These are phyloP conservation scores for Stachybotrys chlorohalonatus DNA, from an alignment of 2,329 filamentous ascomycete genomes.

Conservation along the genomic window DNA sequence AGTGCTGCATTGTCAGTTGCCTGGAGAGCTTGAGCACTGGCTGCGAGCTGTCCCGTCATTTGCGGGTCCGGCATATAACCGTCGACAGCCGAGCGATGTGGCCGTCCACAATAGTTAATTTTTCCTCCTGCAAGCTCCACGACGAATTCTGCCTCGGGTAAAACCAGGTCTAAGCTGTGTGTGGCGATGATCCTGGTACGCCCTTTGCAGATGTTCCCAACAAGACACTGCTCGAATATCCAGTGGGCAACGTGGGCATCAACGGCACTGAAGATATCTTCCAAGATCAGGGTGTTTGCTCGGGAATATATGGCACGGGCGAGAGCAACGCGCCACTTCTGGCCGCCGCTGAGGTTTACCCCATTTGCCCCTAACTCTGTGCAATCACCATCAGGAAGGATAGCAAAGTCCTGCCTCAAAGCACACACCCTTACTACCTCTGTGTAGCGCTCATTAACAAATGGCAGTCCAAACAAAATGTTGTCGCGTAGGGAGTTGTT, in stretches of 20 bases:
- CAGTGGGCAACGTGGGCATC: conserved; percentile 77
- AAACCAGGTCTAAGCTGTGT: conserved; percentile 65
- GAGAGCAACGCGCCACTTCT: conserved; percentile 74
- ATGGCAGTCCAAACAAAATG: conserved; percentile 67
- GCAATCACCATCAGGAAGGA: conserved; percentile 65
- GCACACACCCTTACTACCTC: conserved; percentile 66
- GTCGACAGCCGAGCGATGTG: not conserved
- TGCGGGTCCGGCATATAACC: not conserved
- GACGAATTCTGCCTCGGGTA: conserved; percentile 62
- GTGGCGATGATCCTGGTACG: conserved; percentile 73
- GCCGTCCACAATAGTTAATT: conserved; percentile 51
- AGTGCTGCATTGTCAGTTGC: not conserved
- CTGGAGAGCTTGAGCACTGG: not conserved
- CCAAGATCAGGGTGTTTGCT: conserved; percentile 66
- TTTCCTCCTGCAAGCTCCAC: conserved; percentile 64
- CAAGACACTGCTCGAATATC: conserved; percentile 68
- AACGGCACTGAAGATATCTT: conserved; percentile 78
- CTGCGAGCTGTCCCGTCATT: not conserved
- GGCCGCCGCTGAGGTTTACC: conserved; percentile 75
- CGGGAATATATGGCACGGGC: conserved; percentile 73
- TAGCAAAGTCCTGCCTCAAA: conserved; percentile 64
- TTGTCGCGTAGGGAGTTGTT: conserved; percentile 73
- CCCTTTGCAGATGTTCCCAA: conserved; percentile 57
- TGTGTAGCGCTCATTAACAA: conserved; percentile 58
- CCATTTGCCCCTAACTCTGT: conserved; percentile 81